phyloP scores from a whole-genome alignment of 139 green algal species.

The Pseudopediastrum boryanum region DNA sequence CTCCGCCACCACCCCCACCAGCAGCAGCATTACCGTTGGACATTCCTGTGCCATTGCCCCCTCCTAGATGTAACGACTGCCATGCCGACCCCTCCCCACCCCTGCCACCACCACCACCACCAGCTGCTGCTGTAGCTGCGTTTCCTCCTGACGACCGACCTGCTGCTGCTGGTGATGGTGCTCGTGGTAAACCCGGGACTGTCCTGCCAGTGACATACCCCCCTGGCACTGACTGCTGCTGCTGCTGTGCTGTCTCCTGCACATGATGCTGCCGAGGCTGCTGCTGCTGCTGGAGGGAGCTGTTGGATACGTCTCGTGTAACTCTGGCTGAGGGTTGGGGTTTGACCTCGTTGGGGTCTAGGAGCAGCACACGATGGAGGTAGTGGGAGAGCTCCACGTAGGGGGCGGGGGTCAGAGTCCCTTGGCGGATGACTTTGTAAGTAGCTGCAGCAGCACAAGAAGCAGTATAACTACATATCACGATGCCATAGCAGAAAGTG shows the following conservation, averaged over 20 bases:
- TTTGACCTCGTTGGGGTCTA: neutral
- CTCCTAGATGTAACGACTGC: too few relatives aligned
- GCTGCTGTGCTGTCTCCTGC: too few relatives aligned
- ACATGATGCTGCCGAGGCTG: neutral
- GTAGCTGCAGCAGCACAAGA: too few relatives aligned
- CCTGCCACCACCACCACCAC: neutral
- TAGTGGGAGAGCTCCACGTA: neutral
- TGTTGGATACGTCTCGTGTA: too few relatives aligned
- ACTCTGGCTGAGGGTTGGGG: neutral
- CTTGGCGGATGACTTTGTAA: slow-evolving; percentile 1
- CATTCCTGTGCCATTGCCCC: too few relatives aligned
- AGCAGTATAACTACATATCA: too few relatives aligned
- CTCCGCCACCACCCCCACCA: neutral
- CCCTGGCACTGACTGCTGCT: too few relatives aligned
- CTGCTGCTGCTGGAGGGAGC: neutral
- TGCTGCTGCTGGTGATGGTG: too few relatives aligned
- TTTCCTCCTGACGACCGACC: too few relatives aligned
- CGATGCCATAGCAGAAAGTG: too few relatives aligned
- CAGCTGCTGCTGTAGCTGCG: neutral
- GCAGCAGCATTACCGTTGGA: neutral
- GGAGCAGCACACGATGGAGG: neutral
- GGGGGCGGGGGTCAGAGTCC: neutral
- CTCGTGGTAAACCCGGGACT: too few relatives aligned
- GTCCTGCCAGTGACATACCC: too few relatives aligned
- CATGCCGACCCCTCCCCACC: neutral